phyloP scores from a whole-genome alignment of 2,329 filamentous ascomycete genomes.

The Bipolaris oryzae region DNA sequence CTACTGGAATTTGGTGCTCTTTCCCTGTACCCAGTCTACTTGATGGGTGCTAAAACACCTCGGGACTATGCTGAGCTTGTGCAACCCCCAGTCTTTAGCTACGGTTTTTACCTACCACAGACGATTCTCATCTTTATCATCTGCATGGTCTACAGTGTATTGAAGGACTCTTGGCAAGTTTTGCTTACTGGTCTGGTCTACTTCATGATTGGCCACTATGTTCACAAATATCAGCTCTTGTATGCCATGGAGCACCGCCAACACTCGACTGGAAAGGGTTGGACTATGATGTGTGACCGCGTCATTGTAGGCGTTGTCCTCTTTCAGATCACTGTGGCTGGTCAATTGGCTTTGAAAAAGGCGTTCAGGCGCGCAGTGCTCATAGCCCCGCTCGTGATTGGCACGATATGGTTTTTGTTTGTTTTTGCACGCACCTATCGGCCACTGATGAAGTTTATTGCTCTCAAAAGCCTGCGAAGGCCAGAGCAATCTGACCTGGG shows the following conservation, averaged over 20 bases:
- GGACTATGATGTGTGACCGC: constrained; percentile 95
- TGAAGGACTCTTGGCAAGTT: constrained; percentile 79
- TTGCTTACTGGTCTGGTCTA: constrained; percentile 83
- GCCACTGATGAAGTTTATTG: constrained; percentile 90
- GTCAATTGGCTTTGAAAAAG: constrained; percentile 75
- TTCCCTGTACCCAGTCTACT: constrained; percentile 78
- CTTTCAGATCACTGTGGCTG: constrained; percentile 90
- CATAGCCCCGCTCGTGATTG: constrained; percentile 75
- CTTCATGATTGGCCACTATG: constrained; percentile 82
- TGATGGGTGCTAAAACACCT: constrained; percentile 81
- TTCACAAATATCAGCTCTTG: constrained; percentile 95
- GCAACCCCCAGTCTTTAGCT: constrained; percentile 86
- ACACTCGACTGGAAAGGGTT: constrained; percentile 89
- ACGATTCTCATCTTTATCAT: constrained; percentile 93
- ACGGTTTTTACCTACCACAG: constrained; percentile 93
- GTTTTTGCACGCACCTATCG: constrained; percentile 82
- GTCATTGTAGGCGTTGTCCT: constrained; percentile 84
- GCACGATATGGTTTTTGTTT: constrained; percentile 88
- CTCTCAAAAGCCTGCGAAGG: constrained; percentile 79
- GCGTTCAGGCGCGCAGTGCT: constrained; percentile 76
- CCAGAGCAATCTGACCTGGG: constrained; percentile 60
- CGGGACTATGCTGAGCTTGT: constrained; percentile 84
- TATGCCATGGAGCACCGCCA: constrained; percentile 99
- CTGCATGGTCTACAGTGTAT: constrained; percentile 90
- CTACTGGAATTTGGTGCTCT: constrained; percentile 89